phyloP scores from a whole-genome alignment of 2,329 filamentous ascomycete genomes.

The Dactylellina cionopaga region DNA sequence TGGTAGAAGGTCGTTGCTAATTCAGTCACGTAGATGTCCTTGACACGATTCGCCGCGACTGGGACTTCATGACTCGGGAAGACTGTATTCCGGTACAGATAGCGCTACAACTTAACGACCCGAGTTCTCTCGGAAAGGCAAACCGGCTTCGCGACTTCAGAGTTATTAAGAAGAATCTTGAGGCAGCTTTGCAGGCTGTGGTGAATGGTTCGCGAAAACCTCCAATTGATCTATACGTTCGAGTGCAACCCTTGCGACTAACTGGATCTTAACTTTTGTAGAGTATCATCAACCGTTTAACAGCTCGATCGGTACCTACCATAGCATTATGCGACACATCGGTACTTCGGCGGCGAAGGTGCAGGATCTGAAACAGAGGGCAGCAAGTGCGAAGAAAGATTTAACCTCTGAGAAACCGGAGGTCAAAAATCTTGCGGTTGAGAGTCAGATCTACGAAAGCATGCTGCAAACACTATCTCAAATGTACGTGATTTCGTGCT shows the following conservation, averaged over 20 bases:
- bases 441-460: slow-evolving; percentile 89
- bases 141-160: slow-evolving; percentile 87
- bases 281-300: slow-evolving; percentile 99
- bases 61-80: slow-evolving; percentile 88
- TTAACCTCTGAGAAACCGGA: slow-evolving; percentile 88
- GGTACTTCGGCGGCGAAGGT: slow-evolving; percentile 87
- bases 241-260: neutral
- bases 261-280: slow-evolving; percentile 54
- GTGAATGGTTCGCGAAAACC: too few species aligned
- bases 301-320: slow-evolving; percentile 97
- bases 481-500: slow-evolving; percentile 67
- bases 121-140: slow-evolving; percentile 89
- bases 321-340: slow-evolving; percentile 96
- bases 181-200: slow-evolving; percentile 89
- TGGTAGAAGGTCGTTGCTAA: neutral
- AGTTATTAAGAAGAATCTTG: slow-evolving; percentile 84
- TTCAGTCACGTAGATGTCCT: slow-evolving; percentile 68
- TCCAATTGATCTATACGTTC: too few species aligned
- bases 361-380: slow-evolving; percentile 81
- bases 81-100: slow-evolving; percentile 93
- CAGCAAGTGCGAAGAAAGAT: slow-evolving; percentile 80
- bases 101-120: slow-evolving; percentile 92
- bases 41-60: slow-evolving; percentile 84
- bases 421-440: slow-evolving; percentile 85
- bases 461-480: slow-evolving; percentile 84